Evolutionary conservation across 2,329 filamentous ascomycete genomes (phyloP).

Genomic region (Clonostachys sp.): DNA sequence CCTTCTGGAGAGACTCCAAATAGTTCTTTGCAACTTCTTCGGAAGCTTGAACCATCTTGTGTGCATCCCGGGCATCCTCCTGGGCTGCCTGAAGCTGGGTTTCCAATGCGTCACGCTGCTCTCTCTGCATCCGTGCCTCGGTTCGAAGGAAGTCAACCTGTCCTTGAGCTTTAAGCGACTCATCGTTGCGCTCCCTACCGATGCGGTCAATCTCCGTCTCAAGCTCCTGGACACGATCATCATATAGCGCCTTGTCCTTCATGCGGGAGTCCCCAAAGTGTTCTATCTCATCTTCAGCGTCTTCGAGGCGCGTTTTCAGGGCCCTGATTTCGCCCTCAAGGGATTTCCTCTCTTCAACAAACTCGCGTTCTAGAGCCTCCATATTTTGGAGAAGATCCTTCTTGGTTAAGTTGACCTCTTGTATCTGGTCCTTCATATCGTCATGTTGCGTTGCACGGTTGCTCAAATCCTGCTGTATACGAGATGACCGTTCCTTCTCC

Average conservation of each 20-base stretch:
- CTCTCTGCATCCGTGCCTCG: conserved; percentile 53
- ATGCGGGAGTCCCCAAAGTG: conserved; percentile 78
- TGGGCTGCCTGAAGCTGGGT: conserved; percentile 49
- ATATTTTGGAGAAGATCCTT: conserved; percentile 92
- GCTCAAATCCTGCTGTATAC: conserved; percentile 66
- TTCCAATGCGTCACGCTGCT: conserved; percentile 55
- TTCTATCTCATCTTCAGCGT: conserved; percentile 89
- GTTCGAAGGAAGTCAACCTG: conserved; percentile 60
- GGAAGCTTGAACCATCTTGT: conserved; percentile 42
- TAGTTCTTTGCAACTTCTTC: conserved; percentile 49
- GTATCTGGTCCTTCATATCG: conserved; percentile 63
- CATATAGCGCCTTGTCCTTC: conserved; percentile 68
- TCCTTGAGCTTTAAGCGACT: conserved; percentile 52
- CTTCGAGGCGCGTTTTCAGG: conserved; percentile 74
- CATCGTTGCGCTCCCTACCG: conserved; percentile 51
- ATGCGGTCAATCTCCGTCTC: conserved; percentile 67
- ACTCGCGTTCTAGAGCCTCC: conserved; percentile 86
- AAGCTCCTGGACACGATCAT: conserved; percentile 64
- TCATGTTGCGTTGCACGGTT: conserved; percentile 51
- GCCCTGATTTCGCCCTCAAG: conserved; percentile 76
- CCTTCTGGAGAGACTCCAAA: conserved; percentile 48
- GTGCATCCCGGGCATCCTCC: conserved; percentile 47
- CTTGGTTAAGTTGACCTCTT: conserved; percentile 88
- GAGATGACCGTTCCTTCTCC: conserved; percentile 64
- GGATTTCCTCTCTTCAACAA: conserved; percentile 76